These are phyloP conservation scores for Backusella mclennaniae DNA, from an alignment of 192 early-diverging fungal species.

Conservation along the genomic window DNA sequence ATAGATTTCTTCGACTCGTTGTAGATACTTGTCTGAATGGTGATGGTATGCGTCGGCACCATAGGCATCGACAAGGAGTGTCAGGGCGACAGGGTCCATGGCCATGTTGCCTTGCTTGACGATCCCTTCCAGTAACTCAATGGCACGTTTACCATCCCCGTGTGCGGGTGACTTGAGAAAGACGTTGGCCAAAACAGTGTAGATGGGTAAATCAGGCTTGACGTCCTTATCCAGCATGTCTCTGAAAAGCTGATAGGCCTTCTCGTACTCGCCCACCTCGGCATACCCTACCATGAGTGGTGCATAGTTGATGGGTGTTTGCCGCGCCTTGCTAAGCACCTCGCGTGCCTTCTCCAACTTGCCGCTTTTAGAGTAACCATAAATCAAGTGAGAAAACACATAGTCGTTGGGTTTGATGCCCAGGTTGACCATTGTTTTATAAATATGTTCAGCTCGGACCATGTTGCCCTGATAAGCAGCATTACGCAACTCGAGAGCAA, in stretches of 20 bases:
- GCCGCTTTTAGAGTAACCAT: slow-evolving; percentile 18
- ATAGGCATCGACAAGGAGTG: slow-evolving; percentile 11
- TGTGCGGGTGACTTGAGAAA: slow-evolving; percentile 5
- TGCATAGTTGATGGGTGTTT: slow-evolving; percentile 14
- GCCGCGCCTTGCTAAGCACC: slow-evolving; percentile 4
- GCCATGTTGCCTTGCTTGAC: not conserved
- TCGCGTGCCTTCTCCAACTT: slow-evolving; percentile 17
- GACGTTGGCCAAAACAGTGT: slow-evolving; percentile 22
- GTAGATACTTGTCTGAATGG: not conserved
- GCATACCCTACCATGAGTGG: slow-evolving; percentile 22
- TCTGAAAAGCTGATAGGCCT: slow-evolving; percentile 11
- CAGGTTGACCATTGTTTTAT: not conserved
- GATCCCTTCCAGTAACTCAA: not conserved
- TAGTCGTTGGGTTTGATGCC: slow-evolving; percentile 21
- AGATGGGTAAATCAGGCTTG: slow-evolving; percentile 13
- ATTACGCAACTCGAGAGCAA: slow-evolving; percentile 23
- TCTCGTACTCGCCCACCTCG: slow-evolving; percentile 12
- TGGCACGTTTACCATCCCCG: not conserved
- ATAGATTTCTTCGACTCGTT: not conserved
- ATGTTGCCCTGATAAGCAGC: slow-evolving; percentile 14
- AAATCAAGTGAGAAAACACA: slow-evolving; percentile 24
- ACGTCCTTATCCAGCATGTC: slow-evolving; percentile 20
- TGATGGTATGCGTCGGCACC: not conserved
- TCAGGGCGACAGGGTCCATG: not conserved
- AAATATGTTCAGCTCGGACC: slow-evolving; percentile 4